phyloP scores from a whole-genome alignment of 805 yeast species.

The Metschnikowia santaceciliae region DNA sequence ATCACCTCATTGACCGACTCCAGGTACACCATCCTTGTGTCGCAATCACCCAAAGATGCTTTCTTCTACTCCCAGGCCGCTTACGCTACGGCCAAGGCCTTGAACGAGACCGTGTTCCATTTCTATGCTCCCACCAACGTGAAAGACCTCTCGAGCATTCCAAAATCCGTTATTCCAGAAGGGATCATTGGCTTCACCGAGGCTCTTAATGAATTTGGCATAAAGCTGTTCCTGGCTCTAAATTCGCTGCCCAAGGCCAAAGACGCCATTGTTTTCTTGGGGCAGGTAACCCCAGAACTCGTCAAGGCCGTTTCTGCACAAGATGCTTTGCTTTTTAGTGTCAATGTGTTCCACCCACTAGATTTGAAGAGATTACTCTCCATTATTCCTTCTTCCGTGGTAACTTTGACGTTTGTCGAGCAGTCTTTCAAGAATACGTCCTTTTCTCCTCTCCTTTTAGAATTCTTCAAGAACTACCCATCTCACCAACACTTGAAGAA shows the following conservation, averaged over 20 bases:
- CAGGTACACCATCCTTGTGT: constrained; percentile 59
- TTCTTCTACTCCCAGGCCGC: constrained; percentile 54
- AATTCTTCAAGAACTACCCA: constrained; percentile 61
- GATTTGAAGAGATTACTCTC: constrained; percentile 46
- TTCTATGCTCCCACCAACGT: constrained; percentile 45
- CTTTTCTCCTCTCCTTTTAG: constrained; percentile 71
- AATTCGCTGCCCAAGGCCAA: constrained; percentile 33
- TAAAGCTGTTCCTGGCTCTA: constrained; percentile 28
- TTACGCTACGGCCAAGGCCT: constrained; percentile 48
- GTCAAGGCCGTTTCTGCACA: constrained; percentile 34
- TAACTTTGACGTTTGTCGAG: constrained; percentile 59
- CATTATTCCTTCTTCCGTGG: constrained; percentile 51
- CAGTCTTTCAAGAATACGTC: constrained; percentile 44
- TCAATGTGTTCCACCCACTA: constrained; percentile 75
- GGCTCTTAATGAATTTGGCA: constrained; percentile 21
- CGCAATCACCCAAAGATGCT: constrained; percentile 56
- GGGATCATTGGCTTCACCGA: constrained; percentile 18
- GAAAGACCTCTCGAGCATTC: constrained; percentile 7
- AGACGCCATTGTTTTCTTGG: constrained; percentile 59
- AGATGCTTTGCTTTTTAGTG: constrained; percentile 46
- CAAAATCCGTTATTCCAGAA: neutral
- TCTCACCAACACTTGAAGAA: constrained; percentile 41
- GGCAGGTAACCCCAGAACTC: constrained; percentile 48
- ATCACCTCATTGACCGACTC: constrained; percentile 73
- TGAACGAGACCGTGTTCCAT: constrained; percentile 63